Conservation (phyloP, 495 filamentous ascomycete species). For the Aspergillus wentii region DNA sequence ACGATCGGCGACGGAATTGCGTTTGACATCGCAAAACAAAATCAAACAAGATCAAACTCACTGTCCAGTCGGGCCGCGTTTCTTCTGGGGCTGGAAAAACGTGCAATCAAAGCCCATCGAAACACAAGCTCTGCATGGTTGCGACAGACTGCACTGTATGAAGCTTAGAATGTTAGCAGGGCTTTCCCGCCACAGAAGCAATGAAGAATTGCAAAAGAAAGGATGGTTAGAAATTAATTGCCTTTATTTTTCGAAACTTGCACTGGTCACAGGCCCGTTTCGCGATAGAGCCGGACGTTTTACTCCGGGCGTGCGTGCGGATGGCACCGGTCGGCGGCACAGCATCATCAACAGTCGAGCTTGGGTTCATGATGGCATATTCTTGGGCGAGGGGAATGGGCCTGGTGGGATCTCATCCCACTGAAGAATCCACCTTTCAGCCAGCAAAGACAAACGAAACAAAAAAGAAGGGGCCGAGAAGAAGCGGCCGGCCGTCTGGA, state of each 20-base stretch:
- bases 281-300: constrained; percentile 19
- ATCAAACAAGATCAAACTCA: constrained; percentile 23
- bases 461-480: no score
- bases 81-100: constrained; percentile 40
- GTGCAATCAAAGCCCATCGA: constrained; percentile 42
- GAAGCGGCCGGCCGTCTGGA: no score
- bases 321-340: constrained; percentile 19
- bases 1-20: background rate
- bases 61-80: constrained; percentile 37
- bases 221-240: constrained; percentile 6
- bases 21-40: background rate
- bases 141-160: constrained; percentile 34
- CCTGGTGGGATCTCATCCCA: no score
- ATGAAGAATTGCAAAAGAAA: constrained; percentile 7
- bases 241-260: constrained; percentile 42
- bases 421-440: no score
- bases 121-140: constrained; percentile 34
- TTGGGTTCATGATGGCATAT: constrained; percentile 12
- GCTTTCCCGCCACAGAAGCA: background rate
- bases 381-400: constrained; percentile 3
- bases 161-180: constrained; percentile 11
- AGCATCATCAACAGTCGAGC: constrained; percentile 7
- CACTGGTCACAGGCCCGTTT: constrained; percentile 39
- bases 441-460: no score
- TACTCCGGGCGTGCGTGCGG: constrained; percentile 23